phyloP scores from a whole-genome alignment of 192 early-diverging fungal species.

The Rhizophlyctis rosea region DNA sequence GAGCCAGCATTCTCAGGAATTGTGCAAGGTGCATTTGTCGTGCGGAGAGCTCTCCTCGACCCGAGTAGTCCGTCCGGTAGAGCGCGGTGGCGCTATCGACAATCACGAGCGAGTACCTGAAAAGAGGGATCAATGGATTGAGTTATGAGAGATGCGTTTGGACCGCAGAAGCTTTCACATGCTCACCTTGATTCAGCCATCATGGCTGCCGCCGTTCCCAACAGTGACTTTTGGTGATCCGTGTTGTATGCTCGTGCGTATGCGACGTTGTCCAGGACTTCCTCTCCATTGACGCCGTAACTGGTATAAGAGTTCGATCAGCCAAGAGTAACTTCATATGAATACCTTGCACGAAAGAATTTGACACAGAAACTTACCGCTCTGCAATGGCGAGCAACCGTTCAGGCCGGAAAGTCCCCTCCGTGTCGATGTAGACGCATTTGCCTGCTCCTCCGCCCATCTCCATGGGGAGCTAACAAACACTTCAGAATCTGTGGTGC shows the following conservation, averaged over 20 bases:
- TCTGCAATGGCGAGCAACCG: conserved; percentile 80
- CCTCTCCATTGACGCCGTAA: conserved; percentile 71
- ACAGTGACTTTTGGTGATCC: conserved; percentile 86
- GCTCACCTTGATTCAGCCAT: conserved; percentile 74
- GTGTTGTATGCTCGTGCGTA: conserved; percentile 93
- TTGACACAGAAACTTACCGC: conserved; percentile 51
- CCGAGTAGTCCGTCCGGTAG: conserved; percentile 95
- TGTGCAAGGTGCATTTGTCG: conserved; percentile 92
- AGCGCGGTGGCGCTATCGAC: conserved; percentile 92
- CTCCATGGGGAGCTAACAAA: conserved; percentile 62
- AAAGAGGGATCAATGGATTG: conserved; percentile 9
- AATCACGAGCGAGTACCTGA: conserved; percentile 76
- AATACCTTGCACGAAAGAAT: neutral
- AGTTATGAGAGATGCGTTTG: too few species aligned
- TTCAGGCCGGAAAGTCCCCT: conserved; percentile 94
- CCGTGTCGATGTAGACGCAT: conserved; percentile 95
- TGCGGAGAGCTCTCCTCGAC: conserved; percentile 91
- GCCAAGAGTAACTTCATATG: neutral
- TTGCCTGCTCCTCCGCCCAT: conserved; percentile 93
- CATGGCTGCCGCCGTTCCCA: conserved; percentile 84
- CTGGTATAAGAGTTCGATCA: conserved; percentile 12
- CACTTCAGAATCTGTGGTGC: neutral
- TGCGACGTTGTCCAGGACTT: conserved; percentile 92
- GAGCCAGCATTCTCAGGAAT: conserved; percentile 78
- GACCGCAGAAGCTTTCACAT: neutral